Base-by-base conservation (phyloP, 305 asterid species). In the Caryopteris hybrid region DNA sequence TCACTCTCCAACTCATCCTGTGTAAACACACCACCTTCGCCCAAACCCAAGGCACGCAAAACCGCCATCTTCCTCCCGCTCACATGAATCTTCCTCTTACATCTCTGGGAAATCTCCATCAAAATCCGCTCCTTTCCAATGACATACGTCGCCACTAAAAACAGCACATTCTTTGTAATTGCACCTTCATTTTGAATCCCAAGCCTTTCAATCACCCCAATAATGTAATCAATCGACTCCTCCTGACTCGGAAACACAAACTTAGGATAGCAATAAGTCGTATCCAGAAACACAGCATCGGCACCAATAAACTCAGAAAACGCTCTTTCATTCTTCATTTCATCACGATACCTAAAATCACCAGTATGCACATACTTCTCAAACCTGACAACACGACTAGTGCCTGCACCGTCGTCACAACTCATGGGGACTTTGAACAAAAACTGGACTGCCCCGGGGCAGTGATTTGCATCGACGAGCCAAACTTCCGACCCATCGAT, bases 371-470 rank as follows among this genome's bases (percentile, higher is more conserved):
- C 90, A 72, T 85, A 92, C 84, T 81, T 85, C 79, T 86, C 91
- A 71, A 80, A 74, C 69, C 71, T 83, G 39, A 74, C 83, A 61
- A 57, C 11, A 77, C 29, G 39, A 34, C 54, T 14, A 61, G 52
- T 73, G 46, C 79, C 70, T 63, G 64, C 70, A 54, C 60, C 56
- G 3, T 23, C 29, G 13, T 67, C 69, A 53, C 12, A 11, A 21
- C 33, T 27, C 18, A 61, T 80, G 1, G 87, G 88, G 38, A 86
- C 82, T 77, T 83, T 90, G 74, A 92, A 90, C 74, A 92, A 61
- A 62, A 90, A 88, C 64, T 90, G 93, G 43, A 92, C 96, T 11
- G 98, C 98, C 16, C 97, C 97, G 0, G 98, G 98, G 76, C 96
- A 92, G 80, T 92, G 97, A 71, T 92, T 92, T 5, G 98, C 97